phyloP scores from a whole-genome alignment of 345 rosid species.

The Dimocarpus longan region DNA sequence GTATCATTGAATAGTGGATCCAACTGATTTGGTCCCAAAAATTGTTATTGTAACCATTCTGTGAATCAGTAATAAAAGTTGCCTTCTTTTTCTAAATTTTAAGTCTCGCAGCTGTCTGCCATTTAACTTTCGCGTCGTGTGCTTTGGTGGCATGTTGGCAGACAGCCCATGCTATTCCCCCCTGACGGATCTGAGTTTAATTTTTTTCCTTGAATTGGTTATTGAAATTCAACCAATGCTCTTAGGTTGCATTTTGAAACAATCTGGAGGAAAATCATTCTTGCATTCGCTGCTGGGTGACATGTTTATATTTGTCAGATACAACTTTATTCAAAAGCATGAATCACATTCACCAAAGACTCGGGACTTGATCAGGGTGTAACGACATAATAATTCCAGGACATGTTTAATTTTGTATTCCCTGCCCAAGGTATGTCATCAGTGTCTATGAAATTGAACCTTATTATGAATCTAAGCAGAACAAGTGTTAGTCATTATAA shows the following conservation, averaged over 20 bases:
- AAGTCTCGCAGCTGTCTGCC: background rate
- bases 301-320: background rate
- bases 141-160: background rate
- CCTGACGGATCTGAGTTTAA: background rate
- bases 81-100: background rate
- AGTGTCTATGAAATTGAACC: background rate
- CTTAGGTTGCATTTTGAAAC: background rate
- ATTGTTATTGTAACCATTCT: background rate
- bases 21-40: background rate
- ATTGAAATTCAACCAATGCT: background rate
- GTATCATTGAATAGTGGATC: background rate
- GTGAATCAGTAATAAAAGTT: conserved; percentile 2
- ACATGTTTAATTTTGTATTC: background rate
- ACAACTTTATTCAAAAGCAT: background rate
- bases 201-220: background rate
- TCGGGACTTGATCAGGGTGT: background rate
- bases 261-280: background rate
- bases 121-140: background rate
- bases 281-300: background rate
- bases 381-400: background rate
- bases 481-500: background rate
- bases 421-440: background rate
- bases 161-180: background rate
- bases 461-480: background rate
- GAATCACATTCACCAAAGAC: background rate